Evolutionary conservation across 2,329 filamentous ascomycete species (phyloP), one percentile per base, ranked within the genome.

Genomic region (Alternaria arborescens): DNA sequence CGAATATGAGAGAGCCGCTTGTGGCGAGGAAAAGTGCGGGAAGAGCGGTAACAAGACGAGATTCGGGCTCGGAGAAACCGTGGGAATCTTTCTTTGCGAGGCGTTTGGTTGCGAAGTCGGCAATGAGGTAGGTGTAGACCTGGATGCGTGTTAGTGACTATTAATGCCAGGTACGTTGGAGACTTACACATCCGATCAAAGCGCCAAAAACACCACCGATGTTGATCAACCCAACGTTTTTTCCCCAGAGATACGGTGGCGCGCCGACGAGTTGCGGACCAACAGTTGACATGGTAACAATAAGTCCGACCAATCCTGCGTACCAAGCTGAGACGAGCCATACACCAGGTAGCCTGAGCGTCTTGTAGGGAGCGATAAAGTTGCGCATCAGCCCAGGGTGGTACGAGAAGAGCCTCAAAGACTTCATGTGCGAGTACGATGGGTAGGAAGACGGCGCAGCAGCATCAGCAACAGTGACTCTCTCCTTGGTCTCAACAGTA

Each of bases 311-410:
- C 1, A 82, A 70, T 1, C 79, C 80, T 6, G 78, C 78, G 55
- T 82, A 82, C 70, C 79, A 80, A 0, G 77, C 60, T 43, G 80
- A 77, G 12, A 82, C 73, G 4, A 82, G 71, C 77, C 79, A 80
- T 0, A 79, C 78, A 34, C 80, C 80, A 4, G 80, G 80, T 22
- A 81, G 72, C 3, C 75, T 70, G 12, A 81, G 67, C 1, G 73
- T 71, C 16, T 74, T 70, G 68, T 74, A 81, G 0, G 79, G 80
- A 2, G 72, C 76, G 34, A 79, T 34, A 57, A 80, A 77, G 24
- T 78, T 78, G 6, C 65, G 58, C 8, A 71, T 41, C 3, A 81
- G 51, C 11, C 77, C 72, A 1, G 76, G 74, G 7, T 73, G 71
- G 54, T 79, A 80, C 8, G 74, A 74, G 38, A 71, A 69, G 34